Base-by-base conservation (phyloP, 345 rosid species). In the Citrus medica region DNA sequence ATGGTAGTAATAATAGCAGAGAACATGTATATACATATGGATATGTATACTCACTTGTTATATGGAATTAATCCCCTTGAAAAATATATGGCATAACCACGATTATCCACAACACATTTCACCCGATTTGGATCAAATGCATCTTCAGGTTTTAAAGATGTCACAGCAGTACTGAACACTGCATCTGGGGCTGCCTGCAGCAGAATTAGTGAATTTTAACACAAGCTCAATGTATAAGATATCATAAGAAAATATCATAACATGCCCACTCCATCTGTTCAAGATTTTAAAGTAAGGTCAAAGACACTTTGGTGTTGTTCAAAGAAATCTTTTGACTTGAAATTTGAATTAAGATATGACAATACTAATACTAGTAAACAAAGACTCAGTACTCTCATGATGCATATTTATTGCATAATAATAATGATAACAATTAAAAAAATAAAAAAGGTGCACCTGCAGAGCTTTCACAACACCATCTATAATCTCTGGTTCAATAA, bases 101-200 rank as follows among this genome's bases (percentile, higher is more conserved):
- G 87, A 78, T 88, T 92, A 79, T 96, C 91, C 58, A 92, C 90
- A 17, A 96, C 89, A 73, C 97, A 96, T 86, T 96, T 94, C 81
- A 96, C 99, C 83, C 97, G 86, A 70, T 96, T 96, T 40, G 95
- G 90, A 86, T 96, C 98, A 80, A 89, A 85, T 21, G 93, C 97
- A 85, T 96, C 97, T 84, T 96, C 98, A 69, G 92, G 93, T 81
- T 87, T 92, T 83, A 96, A 84, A 13, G 95, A 85, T 42, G 98
- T 91, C 75, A 89, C 99, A 1, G 98, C 97, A 80, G 98, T 94
- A 87, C 99, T 96, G 86, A 96, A 94, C 81, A 96, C 99, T 28
- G 98, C 98, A 91, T 96, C 95, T 24, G 97, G 98, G 33, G 98
- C 86, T 70, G 82, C 90, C 98, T 96, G 83, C 73, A 84, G 61